Evolutionary conservation across 371 early-diverging fungal species (phyloP), one percentile per base, ranked within the genome.

Genomic region (Syncephalastrum contaminatum): DNA sequence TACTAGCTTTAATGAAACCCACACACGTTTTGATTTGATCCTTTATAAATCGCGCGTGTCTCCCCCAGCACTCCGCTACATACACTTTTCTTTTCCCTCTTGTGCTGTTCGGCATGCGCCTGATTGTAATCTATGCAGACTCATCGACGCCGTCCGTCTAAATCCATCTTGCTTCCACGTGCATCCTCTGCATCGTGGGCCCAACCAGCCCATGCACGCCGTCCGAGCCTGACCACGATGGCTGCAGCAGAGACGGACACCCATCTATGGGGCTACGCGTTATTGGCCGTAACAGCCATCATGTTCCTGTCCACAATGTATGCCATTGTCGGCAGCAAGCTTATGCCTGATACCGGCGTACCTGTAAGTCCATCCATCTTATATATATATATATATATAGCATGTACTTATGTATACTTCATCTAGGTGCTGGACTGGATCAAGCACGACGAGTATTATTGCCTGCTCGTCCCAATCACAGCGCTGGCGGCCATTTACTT

Each of bases 371-470:
- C 25, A 25, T 25, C 7, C 25, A 7, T 5, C 16, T 14, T 42
- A 39, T 21, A 4, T 50, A 15, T 24, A 15, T 12, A 24, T 15
- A 16, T 20, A 18, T 14, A 15, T 25, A 2, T 25, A 46, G 30
- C 3, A 14, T 4, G 22, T 42, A 10, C 13, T 30, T n/a, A 40
- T 47, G 12, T 20, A 22, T 1, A 8, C n/a, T 15, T 50, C 46
- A n/a, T 44, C 13, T 56, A 86, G 81, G 61, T 85, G 4, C 60
- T 94, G 45, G 88, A 92, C 61, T 79, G 81, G 65, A 85, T 94
- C 43, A 86, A 84, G 52, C 69, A 84, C n/a, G 95, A 94, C 61
- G 72, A 83, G 20, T 93, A 95, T 69, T 96, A 93, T 67, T 89
- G 91, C 44, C 75, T 88, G 48, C 69, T 96, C 15, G 66, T 93